Conservation (phyloP, 768 basidiomycete genomes). For the Boletellus emodensis region DNA sequence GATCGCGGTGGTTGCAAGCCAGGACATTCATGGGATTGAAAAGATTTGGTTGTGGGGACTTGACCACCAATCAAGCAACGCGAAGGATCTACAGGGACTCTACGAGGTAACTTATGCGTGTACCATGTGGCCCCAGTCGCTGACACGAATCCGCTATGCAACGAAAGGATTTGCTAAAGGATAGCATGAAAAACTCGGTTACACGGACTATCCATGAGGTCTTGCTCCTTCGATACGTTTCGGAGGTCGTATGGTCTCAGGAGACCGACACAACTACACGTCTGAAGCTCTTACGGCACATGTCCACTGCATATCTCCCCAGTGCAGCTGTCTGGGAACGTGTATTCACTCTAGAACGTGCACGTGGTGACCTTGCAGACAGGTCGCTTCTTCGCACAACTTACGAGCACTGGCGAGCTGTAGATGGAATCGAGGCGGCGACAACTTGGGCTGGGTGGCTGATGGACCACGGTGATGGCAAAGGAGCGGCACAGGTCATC, state of each 20-base stretch:
- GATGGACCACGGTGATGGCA: constrained; percentile 36
- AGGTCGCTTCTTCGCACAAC: constrained; percentile 22
- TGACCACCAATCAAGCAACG: constrained; percentile 16
- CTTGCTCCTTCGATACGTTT: constrained; percentile 45
- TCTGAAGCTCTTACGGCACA: constrained; percentile 35
- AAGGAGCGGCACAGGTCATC: constrained; percentile 38
- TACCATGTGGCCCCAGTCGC: background rate
- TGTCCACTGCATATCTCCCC: constrained; percentile 41
- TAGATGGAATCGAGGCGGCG: constrained; percentile 37
- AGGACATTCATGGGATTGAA: constrained; percentile 25
- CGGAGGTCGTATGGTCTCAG: constrained; percentile 26
- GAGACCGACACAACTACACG: constrained; percentile 14
- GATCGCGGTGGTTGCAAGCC: constrained; percentile 24
- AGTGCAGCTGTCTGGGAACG: constrained; percentile 42
- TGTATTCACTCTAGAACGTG: constrained; percentile 35
- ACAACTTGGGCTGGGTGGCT: constrained; percentile 49
- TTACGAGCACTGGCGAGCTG: constrained; percentile 43
- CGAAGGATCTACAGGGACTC: constrained; percentile 17
- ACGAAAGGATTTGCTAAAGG: constrained; percentile 40
- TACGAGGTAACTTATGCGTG: constrained; percentile 33
- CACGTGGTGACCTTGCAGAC: constrained; percentile 13
- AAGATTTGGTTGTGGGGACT: constrained; percentile 58
- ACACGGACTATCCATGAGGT: constrained; percentile 42
- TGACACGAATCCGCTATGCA: constrained; percentile 1
- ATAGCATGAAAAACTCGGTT: constrained; percentile 43